Conservation (phyloP, 768 basidiomycete genomes). For the Lanmaoa pseudosensibilis region DNA sequence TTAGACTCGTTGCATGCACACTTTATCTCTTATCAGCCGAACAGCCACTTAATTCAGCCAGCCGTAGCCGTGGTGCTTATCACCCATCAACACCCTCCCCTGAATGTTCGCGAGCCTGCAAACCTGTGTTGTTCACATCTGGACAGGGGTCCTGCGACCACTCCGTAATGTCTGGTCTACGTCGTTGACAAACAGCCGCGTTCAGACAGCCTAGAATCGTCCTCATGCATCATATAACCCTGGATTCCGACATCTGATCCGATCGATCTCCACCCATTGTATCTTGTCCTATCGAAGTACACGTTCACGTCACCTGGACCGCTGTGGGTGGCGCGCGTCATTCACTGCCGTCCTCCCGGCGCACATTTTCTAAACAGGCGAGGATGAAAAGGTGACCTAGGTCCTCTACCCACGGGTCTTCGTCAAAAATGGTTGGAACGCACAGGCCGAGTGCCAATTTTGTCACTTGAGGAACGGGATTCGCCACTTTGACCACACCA, state of each 20-base stretch:
- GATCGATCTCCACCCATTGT: slow-evolving; percentile 18
- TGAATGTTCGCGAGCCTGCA: neutral
- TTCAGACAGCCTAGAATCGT: neutral
- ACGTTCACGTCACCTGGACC: slow-evolving; percentile 13
- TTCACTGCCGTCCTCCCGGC: neutral
- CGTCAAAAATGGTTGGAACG: neutral
- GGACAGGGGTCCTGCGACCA: neutral
- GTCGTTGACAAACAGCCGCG: neutral
- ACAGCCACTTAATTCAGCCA: neutral
- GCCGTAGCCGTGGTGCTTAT: slow-evolving; percentile 2
- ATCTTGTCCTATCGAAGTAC: slow-evolving; percentile 10
- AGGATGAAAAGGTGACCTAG: slow-evolving; percentile 25
- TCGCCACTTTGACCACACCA: slow-evolving; percentile 8
- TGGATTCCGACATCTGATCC: slow-evolving; percentile 14
- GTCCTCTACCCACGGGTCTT: slow-evolving; percentile 19
- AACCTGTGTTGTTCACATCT: neutral
- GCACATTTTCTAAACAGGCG: slow-evolving; percentile 4
- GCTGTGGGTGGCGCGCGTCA: neutral
- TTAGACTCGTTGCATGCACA: neutral
- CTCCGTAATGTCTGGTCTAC: neutral
- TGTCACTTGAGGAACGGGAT: slow-evolving; percentile 2
- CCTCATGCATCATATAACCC: neutral
- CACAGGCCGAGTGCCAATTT: neutral
- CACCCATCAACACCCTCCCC: neutral
- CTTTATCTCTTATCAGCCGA: slow-evolving; percentile 1